A percentile compares a stretch with the other conserved stretches of the same genome.
Evolutionary conservation across 768 basidiomycete genomes (phyloP).

Genomic region (Leccinellum albellum): DNA sequence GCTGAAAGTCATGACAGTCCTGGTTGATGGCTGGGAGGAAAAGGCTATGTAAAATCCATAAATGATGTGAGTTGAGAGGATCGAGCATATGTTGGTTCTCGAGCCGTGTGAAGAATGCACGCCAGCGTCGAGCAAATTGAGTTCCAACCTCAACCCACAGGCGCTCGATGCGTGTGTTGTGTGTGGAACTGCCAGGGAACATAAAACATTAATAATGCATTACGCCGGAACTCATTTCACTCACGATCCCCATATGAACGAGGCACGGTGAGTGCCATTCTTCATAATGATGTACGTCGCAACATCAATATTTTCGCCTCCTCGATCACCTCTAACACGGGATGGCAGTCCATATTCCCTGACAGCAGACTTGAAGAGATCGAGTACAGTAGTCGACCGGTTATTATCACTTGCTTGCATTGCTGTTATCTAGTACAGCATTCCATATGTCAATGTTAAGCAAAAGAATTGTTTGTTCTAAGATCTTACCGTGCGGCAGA

Average conservation of each 20-base stretch:
- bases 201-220: constrained; percentile 10
- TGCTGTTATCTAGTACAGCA: background rate
- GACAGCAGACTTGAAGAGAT: background rate
- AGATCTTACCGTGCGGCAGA: background rate
- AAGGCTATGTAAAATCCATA: background rate
- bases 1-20: constrained; percentile 10
- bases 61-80: background rate
- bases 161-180: constrained; percentile 26
- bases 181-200: constrained; percentile 28
- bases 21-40: background rate
- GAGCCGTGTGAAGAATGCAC: constrained; percentile 19
- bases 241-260: constrained; percentile 29
- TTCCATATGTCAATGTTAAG: background rate
- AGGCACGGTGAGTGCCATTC: constrained; percentile 21
- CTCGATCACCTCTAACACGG: constrained; percentile 21
- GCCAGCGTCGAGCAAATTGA: constrained; percentile 27
- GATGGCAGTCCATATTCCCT: background rate
- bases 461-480: background rate
- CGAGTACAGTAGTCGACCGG: background rate
- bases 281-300: constrained; percentile 22
- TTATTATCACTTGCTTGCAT: background rate
- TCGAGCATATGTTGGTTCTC: background rate
- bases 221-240: constrained; percentile 13
- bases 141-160: constrained; percentile 29
- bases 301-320: constrained; percentile 30